Evolutionary conservation across 2,329 filamentous ascomycete genomes (phyloP), one percentile per base, ranked within the genome.

Genomic region (Kalaharituber pfeilii): DNA sequence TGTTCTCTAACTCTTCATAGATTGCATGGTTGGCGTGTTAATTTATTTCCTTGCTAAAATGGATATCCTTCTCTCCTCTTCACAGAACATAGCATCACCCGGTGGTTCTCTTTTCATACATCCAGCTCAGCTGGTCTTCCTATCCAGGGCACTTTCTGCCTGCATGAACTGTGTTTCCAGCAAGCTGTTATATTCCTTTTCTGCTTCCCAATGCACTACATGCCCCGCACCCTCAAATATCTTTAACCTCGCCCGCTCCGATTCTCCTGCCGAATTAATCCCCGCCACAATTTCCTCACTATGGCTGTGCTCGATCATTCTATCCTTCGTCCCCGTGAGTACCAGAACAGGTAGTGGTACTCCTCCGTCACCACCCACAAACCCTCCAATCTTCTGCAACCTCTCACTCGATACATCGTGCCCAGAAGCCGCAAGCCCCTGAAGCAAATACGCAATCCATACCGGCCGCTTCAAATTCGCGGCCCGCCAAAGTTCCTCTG

Each of bases 341-440:
- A 94, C 77, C 62, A 85, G 67, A 59, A 94, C 88, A 28, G 86
- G 71, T 59, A 82, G 76, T 11, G 15, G 15, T n/a, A n/a, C n/a
- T 9, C 30, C 30, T n/a, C n/a, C n/a, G n/a, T n/a, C n/a, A 52
- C 84, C 73, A 0, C 85, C 85, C 1, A 94, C 75, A 26, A 67
- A 69, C 60, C 86, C 79, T 0, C 75, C 82, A 58, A 94, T 72
- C 57, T 74, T 70, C 59, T 69, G 69, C 47, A 94, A 68, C 68
- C 93, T 81, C 56, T 70, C 74, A 0, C 75, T 67, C 11, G 74
- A 78, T 72, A 94, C 94, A 67, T 78, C 71, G 67, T 94, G 87
- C 76, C 84, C 85, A 0, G 79, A 83, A 0, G 82, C 84, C 0
- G 86, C 87, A 51, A 86, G 72, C 2, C 85, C 75, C 70, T 94